Conservation (phyloP, 129 eudicot species). For the Oenanthe sinensis region DNA sequence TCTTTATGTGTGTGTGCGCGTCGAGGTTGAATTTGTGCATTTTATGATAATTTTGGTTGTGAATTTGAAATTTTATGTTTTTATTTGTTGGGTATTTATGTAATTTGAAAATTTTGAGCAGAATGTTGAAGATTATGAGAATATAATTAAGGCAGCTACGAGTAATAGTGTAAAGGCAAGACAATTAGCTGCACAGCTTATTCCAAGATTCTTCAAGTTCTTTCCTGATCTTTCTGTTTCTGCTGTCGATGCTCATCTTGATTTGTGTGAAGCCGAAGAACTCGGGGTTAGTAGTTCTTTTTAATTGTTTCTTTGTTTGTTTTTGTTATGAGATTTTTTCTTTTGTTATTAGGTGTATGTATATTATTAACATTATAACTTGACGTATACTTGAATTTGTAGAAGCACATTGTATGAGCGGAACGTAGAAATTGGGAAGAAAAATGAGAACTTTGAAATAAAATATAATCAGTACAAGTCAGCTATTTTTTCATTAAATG, state of each 20-base stretch:
- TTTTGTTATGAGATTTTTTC: background rate
- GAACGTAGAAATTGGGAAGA: background rate
- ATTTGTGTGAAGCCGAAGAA: conserved; percentile 90
- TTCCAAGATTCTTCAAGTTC: conserved; percentile 75
- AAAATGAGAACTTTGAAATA: background rate
- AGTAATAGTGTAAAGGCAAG: conserved; percentile 62
- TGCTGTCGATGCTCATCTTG: conserved; percentile 75
- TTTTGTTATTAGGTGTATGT: background rate
- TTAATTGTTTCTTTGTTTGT: background rate
- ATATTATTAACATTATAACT: background rate
- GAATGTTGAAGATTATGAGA: conserved; percentile 72
- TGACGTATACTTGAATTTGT: background rate
- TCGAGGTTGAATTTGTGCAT: background rate
- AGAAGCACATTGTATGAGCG: background rate
- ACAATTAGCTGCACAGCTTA: conserved; percentile 83
- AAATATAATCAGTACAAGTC: background rate
- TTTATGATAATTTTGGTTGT: background rate
- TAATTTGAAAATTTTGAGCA: conserved; percentile 10
- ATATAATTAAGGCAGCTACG: conserved; percentile 60
- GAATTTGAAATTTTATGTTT: background rate
- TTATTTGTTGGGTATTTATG: background rate
- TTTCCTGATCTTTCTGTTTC: conserved; percentile 53
- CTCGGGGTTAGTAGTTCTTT: conserved; percentile 59
- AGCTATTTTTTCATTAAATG: background rate
- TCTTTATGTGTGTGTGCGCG: background rate